Percentiles rank a stretch among this genome's conserved stretches.
These are phyloP conservation scores for Pythium aquatile DNA, from an alignment of 352 stramenopile species.

Conservation along the genomic window DNA sequence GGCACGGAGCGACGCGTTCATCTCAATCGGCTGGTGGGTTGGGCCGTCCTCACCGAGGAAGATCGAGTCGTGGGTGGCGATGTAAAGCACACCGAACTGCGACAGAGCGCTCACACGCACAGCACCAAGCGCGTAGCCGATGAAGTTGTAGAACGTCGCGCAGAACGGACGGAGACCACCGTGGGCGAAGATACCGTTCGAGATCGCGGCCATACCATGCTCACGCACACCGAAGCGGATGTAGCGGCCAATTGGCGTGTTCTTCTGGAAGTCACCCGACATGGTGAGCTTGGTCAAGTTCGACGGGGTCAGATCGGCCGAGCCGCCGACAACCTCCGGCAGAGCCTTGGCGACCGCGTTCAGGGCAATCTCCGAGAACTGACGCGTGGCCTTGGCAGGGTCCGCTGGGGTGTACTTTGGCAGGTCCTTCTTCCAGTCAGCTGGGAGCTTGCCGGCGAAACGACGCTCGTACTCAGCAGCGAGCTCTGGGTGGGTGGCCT, in stretches of 20 bases:
- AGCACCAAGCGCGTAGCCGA: conserved; percentile 95
- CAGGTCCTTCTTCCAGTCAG: conserved; percentile 90
- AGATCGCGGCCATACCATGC: conserved; percentile 98
- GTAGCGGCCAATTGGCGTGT: conserved; percentile 94
- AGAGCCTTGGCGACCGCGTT: conserved; percentile 92
- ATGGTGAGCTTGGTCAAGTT: conserved; percentile 97
- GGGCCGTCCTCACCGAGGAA: conserved; percentile 99
- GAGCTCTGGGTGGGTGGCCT: conserved; percentile 88
- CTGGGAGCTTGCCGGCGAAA: conserved; percentile 91
- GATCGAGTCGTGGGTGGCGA: conserved; percentile 99
- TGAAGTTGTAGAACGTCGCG: conserved; percentile 99
- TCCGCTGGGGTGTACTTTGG: conserved; percentile 90
- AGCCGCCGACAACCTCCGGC: conserved; percentile 97
- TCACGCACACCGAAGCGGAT: conserved; percentile 98
- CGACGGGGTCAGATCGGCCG: conserved; percentile 97
- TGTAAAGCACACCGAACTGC: conserved; percentile 96
- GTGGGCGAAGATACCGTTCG: conserved; percentile 98
- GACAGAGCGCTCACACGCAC: conserved; percentile 95
- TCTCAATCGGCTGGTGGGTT: conserved; percentile 99
- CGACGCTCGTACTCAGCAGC: conserved; percentile 94
- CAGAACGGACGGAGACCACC: conserved; percentile 97
- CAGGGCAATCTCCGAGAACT: conserved; percentile 94
- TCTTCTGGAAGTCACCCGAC: conserved; percentile 97
- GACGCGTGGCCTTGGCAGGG: conserved; percentile 92
- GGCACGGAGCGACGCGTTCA: conserved; percentile 93